These are phyloP conservation scores for Mycena venus DNA, from an alignment of 768 basidiomycete species.

Conservation along the genomic window DNA sequence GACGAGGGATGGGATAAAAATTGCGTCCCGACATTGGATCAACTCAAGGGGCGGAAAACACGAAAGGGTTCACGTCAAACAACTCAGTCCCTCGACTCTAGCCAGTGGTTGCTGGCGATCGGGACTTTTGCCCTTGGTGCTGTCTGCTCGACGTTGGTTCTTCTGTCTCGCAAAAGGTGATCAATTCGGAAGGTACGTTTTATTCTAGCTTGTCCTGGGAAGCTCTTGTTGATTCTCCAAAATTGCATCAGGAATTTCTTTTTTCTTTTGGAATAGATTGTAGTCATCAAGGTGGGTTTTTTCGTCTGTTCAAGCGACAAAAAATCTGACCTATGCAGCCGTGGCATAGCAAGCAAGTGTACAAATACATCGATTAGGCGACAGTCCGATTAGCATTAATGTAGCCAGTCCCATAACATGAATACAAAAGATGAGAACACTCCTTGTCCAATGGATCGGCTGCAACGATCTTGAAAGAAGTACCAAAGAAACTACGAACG, in stretches of 20 bases:
- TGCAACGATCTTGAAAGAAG: conserved; percentile 90
- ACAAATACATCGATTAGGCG: conserved; percentile 59
- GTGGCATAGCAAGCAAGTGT: conserved; percentile 3
- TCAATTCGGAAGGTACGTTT: conserved; percentile 1
- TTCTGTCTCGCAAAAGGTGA: conserved; percentile 49
- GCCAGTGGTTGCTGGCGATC: conserved; percentile 42
- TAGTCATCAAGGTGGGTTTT: not conserved
- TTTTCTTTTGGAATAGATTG: not conserved
- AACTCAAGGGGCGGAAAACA: conserved; percentile 49
- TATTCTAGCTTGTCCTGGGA: too few relatives aligned
- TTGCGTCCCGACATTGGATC: conserved; percentile 58
- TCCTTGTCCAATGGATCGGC: conserved; percentile 66
- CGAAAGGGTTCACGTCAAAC: not conserved
- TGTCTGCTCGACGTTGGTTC: conserved; percentile 48
- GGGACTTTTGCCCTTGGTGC: conserved; percentile 61
- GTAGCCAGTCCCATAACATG: conserved; percentile 94
- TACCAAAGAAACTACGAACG: conserved; percentile 85
- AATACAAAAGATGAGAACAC: conserved; percentile 78
- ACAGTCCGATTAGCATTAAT: conserved; percentile 88
- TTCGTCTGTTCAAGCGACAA: not conserved
- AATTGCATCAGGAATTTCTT: too few relatives aligned
- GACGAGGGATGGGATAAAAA: conserved; percentile 90
- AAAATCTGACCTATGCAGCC: not conserved
- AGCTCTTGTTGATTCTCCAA: not conserved
- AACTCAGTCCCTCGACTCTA: not conserved